These are phyloP conservation scores for Lactarius sp. DNA, from an alignment of 768 basidiomycete species.

Conservation along the genomic window DNA sequence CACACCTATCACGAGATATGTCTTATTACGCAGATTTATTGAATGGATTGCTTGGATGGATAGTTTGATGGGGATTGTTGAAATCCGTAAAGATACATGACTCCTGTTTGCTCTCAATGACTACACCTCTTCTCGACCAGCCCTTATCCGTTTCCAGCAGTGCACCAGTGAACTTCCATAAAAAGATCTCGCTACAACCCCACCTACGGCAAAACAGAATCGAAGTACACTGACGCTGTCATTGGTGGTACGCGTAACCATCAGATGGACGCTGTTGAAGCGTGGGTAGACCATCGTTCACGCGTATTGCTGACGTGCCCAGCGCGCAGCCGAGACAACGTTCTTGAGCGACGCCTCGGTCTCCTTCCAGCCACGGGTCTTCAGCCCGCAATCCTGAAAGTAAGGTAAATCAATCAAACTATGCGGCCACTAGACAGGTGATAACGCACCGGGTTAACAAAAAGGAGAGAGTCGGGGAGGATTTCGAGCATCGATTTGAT, in stretches of 20 bases:
- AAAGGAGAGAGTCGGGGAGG: constrained; percentile 75
- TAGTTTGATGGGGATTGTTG: constrained; percentile 57
- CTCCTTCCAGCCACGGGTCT: constrained; percentile 99
- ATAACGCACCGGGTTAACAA: constrained; percentile 75
- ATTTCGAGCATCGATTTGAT: constrained; percentile 78
- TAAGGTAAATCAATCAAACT: constrained; percentile 13
- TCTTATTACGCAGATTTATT: constrained; percentile 8
- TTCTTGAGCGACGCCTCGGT: constrained; percentile 86
- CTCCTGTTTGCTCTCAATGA: constrained; percentile 6
- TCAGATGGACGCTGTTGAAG: constrained; percentile 89
- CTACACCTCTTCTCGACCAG: constrained; percentile 15
- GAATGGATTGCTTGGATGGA: constrained; percentile 17
- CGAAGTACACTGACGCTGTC: constrained; percentile 18
- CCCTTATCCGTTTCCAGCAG: constrained; percentile 11
- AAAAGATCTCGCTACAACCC: constrained; percentile 23
- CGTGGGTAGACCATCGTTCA: constrained; percentile 53
- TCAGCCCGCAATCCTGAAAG: constrained; percentile 85
- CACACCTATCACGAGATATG: not conserved
- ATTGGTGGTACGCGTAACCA: constrained; percentile 51
- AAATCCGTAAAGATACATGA: constrained; percentile 58
- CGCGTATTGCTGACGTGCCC: constrained; percentile 82
- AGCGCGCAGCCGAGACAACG: constrained; percentile 87
- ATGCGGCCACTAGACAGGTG: constrained; percentile 4
- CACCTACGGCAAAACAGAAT: constrained; percentile 15
- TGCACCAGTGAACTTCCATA: not conserved